Evolutionary conservation across 805 yeast species (phyloP).

Genomic region (Metschnikowia sp.): DNA sequence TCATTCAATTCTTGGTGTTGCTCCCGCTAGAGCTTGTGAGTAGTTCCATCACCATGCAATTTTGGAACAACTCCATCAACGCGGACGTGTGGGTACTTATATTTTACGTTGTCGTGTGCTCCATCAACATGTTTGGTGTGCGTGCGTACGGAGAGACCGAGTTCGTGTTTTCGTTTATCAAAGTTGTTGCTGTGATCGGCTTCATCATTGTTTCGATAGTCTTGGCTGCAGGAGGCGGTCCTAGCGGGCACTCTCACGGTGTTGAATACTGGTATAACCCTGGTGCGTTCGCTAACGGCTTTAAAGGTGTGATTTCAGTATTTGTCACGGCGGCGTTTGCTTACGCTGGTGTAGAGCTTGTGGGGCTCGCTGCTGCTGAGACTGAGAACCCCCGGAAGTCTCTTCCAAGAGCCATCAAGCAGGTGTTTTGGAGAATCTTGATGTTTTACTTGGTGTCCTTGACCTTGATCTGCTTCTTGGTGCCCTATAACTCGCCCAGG

Average conservation of each 20-base stretch:
- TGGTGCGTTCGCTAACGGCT: conserved; percentile 65
- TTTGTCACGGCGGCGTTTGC: conserved; percentile 76
- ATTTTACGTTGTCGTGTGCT: conserved; percentile 45
- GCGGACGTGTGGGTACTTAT: conserved; percentile 48
- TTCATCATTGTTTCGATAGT: conserved; percentile 48
- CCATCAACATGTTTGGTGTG: conserved; percentile 52
- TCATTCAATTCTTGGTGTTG: conserved; percentile 60
- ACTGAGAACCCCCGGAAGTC: conserved; percentile 62
- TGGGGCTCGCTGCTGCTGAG: conserved; percentile 77
- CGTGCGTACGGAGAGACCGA: conserved; percentile 58
- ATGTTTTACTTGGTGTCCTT: conserved; percentile 62
- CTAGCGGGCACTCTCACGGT: conserved; percentile 52
- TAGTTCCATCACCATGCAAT: conserved; percentile 38
- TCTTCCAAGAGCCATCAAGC: conserved; percentile 72
- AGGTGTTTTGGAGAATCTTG: conserved; percentile 78
- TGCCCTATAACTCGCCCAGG: conserved; percentile 52
- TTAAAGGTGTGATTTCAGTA: conserved; percentile 71
- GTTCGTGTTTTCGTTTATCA: conserved; percentile 45
- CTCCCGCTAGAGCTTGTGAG: conserved; percentile 64
- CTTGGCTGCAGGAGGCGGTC: conserved; percentile 55
- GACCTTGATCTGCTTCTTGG: conserved; percentile 60
- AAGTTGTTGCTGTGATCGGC: conserved; percentile 47
- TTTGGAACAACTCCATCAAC: conserved; percentile 16
- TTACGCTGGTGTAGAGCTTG: conserved; percentile 71
- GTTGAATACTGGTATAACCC: conserved; percentile 59